Evolutionary conservation across 2,329 filamentous ascomycete species (phyloP).

Genomic region (Didymella segeticola): DNA sequence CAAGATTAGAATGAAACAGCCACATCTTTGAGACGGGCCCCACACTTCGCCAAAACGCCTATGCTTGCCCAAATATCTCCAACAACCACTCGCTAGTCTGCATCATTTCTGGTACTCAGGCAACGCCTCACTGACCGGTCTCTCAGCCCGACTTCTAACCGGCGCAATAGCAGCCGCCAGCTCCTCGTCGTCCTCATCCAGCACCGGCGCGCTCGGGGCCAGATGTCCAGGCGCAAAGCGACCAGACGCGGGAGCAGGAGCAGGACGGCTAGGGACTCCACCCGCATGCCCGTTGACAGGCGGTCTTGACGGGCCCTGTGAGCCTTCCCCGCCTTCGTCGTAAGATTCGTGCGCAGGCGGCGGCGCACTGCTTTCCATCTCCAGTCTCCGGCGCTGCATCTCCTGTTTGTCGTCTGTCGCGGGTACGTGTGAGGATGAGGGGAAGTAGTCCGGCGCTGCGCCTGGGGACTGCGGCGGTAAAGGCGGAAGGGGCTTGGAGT

Average conservation of each 20-base stretch:
- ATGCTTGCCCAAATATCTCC: neutral
- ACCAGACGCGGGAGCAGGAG: neutral
- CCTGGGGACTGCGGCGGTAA: slow-evolving; percentile 32
- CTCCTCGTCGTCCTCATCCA: slow-evolving; percentile 45
- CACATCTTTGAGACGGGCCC: neutral
- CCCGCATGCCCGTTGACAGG: slow-evolving; percentile 17
- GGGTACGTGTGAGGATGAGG: slow-evolving; percentile 42
- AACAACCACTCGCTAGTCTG: neutral
- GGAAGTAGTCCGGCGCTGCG: slow-evolving; percentile 34
- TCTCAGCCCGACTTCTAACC: slow-evolving; percentile 21
- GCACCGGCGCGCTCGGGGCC: slow-evolving; percentile 38
- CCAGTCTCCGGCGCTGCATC: slow-evolving; percentile 61
- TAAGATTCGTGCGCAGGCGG: slow-evolving; percentile 28
- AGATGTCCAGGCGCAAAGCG: slow-evolving; percentile 15
- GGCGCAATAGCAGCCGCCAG: slow-evolving; percentile 39
- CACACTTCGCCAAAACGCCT: slow-evolving; percentile 12
- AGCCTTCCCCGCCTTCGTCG: slow-evolving; percentile 28
- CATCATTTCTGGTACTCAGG: slow-evolving; percentile 40
- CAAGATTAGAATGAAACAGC: neutral
- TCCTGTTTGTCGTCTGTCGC: slow-evolving; percentile 79
- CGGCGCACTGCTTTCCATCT: slow-evolving; percentile 53
- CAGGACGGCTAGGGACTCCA: too few relatives aligned
- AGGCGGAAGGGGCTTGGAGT: slow-evolving; percentile 29
- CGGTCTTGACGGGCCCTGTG: slow-evolving; percentile 28
- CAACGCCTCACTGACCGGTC: slow-evolving; percentile 35